Conservation (phyloP, 1,284 basidiomycete species). For the Boletellus deceptivus region DNA sequence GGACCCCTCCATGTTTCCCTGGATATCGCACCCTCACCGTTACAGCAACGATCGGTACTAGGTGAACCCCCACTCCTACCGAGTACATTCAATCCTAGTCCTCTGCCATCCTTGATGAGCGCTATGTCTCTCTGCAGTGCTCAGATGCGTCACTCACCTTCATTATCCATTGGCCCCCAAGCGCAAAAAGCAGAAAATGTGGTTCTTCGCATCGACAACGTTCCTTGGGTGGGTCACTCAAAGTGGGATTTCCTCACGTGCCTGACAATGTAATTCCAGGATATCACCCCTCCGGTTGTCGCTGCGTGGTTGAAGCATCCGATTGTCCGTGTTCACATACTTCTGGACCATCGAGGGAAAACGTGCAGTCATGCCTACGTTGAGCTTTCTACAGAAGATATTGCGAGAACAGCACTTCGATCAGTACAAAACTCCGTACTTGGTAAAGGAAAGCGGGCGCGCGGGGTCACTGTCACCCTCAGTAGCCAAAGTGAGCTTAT, state of each 20-base stretch:
- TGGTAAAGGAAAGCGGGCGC: slow-evolving; percentile 68
- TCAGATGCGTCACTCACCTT: slow-evolving; percentile 12
- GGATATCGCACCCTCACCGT: slow-evolving; percentile 22
- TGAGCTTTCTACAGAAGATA: slow-evolving; percentile 59
- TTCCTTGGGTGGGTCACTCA: slow-evolving; percentile 67
- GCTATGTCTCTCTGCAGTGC: slow-evolving; percentile 18
- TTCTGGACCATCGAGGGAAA: slow-evolving; percentile 76
- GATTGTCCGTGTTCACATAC: slow-evolving; percentile 65
- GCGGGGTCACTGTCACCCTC: slow-evolving; percentile 77
- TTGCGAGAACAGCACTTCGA: slow-evolving; percentile 63
- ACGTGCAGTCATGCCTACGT: slow-evolving; percentile 79
- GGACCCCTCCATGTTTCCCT: slow-evolving; percentile 5
- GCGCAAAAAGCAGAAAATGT: slow-evolving; percentile 40
- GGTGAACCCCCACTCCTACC: slow-evolving; percentile 19
- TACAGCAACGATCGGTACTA: slow-evolving; percentile 23
- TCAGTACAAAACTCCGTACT: slow-evolving; percentile 65
- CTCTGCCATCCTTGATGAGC: slow-evolving; percentile 29
- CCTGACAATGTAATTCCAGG: slow-evolving; percentile 41
- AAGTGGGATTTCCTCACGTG: slow-evolving; percentile 2
- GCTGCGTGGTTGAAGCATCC: slow-evolving; percentile 65
- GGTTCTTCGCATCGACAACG: slow-evolving; percentile 78
- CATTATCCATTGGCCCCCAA: slow-evolving; percentile 13
- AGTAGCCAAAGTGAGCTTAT: slow-evolving; percentile 76
- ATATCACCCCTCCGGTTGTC: slow-evolving; percentile 75
- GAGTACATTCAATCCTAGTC: slow-evolving; percentile 23